Evolutionary conservation across 176 grass and related monocot species (phyloP).

Genomic region (Urochloa ruziziensis): DNA sequence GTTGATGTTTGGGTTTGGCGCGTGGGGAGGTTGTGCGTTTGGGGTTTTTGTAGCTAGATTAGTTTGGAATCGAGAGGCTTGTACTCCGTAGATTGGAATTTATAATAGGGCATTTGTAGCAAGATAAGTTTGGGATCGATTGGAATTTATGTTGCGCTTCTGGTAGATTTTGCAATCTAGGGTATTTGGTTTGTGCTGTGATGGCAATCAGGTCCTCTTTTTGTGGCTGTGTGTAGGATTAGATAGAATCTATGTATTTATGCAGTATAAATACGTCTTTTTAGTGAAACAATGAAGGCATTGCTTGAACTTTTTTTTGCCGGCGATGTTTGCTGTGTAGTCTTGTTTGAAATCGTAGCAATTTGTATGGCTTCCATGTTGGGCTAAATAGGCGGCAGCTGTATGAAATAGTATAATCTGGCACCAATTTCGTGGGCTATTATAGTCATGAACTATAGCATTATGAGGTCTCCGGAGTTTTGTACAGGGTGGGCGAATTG

Average conservation of each 20-base stretch:
- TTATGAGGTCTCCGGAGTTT: neutral
- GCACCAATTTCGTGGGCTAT: neutral
- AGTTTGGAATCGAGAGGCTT: neutral
- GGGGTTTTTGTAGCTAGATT: neutral
- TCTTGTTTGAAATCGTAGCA: constrained; percentile 12
- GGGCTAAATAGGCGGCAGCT: no score
- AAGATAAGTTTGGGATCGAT: neutral
- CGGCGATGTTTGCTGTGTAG: neutral
- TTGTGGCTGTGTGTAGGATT: neutral
- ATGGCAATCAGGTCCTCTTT: neutral
- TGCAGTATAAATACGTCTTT: neutral
- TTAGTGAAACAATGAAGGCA: neutral
- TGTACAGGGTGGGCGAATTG: no score
- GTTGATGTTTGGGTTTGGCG: neutral
- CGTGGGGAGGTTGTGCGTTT: neutral
- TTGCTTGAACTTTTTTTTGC: neutral
- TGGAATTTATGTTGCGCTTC: neutral
- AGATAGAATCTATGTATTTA: neutral
- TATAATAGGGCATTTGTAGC: neutral
- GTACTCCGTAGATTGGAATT: neutral
- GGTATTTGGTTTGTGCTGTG: neutral
- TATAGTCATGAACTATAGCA: neutral
- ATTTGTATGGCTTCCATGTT: neutral
- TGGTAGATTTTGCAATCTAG: neutral
- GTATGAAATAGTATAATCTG: neutral